A percentile compares a stretch with the other conserved stretches of the same genome.
Conservation (phyloP, 2,329 filamentous ascomycete species). For the Epichloe brachyelytri region DNA sequence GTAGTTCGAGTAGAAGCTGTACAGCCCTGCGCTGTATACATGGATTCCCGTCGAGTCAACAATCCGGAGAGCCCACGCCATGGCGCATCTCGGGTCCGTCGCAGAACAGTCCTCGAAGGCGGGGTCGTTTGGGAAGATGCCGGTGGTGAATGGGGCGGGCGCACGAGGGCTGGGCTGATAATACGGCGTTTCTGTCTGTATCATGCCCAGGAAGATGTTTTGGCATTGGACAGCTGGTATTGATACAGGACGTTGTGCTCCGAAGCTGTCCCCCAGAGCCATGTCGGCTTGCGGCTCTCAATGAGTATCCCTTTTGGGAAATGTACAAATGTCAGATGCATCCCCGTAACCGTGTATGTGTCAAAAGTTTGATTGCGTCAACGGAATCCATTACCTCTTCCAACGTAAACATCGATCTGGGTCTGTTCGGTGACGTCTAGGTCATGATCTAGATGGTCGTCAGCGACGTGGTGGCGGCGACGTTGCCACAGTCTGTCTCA, state of each 20-base stretch:
- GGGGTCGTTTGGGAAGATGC: not conserved
- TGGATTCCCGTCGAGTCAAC: not conserved
- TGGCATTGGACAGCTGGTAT: conserved; percentile 31
- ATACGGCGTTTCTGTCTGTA: conserved; percentile 50
- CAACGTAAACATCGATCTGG: conserved; percentile 22
- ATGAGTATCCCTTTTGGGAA: conserved; percentile 10
- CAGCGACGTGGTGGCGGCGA: not conserved
- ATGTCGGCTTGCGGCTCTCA: conserved; percentile 18
- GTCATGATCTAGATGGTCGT: not conserved
- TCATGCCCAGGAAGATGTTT: conserved; percentile 43
- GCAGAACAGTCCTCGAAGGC: not conserved
- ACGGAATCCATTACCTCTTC: conserved; percentile 14
- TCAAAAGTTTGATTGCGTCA: too few species aligned
- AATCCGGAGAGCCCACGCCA: not conserved
- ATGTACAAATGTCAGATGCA: not conserved
- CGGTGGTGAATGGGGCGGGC: conserved; percentile 10
- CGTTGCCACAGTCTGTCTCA: conserved; percentile 23
- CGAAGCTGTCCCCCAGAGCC: conserved; percentile 15
- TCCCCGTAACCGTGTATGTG: too few species aligned
- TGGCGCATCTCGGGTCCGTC: not conserved
- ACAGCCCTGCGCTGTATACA: not conserved
- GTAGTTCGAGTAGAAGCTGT: not conserved
- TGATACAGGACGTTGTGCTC: conserved; percentile 40
- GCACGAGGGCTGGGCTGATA: conserved; percentile 14
- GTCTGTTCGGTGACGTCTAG: conserved; percentile 4